Evolutionary conservation across 139 green algal species (phyloP).

Genomic region (Tetradesmus obliquus): DNA sequence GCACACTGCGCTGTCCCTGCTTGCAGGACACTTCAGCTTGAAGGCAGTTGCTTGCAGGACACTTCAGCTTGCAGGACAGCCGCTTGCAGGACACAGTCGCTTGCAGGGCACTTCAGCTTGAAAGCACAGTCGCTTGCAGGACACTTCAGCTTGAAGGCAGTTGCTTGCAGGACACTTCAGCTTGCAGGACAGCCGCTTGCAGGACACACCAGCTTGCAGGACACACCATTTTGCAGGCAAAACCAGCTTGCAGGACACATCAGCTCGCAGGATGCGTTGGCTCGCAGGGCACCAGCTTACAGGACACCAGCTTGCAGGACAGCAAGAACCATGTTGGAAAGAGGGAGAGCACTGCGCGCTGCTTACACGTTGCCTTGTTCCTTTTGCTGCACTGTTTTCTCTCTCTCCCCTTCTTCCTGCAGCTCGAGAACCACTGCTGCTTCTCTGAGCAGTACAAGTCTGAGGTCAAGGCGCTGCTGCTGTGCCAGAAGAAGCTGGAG

Average conservation of each 20-base stretch:
- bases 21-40: not conserved
- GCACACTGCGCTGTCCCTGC: not conserved
- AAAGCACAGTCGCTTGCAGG: not conserved
- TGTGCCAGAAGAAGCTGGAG: conserved; percentile 44
- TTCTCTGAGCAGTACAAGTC: conserved; percentile 48
- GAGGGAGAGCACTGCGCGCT: no score
- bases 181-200: not conserved
- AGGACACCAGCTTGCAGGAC: not conserved
- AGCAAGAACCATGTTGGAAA: no score
- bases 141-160: not conserved
- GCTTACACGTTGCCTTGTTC: no score
- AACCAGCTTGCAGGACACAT: not conserved
- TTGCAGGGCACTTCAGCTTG: not conserved
- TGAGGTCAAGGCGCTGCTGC: conserved; percentile 40
- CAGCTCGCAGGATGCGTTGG: not conserved
- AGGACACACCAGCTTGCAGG: not conserved
- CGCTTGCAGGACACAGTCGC: not conserved
- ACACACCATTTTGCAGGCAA: not conserved
- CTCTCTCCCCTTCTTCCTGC: not conserved
- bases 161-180: not conserved
- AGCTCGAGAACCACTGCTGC: conserved; percentile 41
- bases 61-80: not conserved
- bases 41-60: not conserved
- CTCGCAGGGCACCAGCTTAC: not conserved
- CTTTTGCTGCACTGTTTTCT: not conserved